phyloP scores from a whole-genome alignment of 257 asterid genomes.

The Gentiana straminea region DNA sequence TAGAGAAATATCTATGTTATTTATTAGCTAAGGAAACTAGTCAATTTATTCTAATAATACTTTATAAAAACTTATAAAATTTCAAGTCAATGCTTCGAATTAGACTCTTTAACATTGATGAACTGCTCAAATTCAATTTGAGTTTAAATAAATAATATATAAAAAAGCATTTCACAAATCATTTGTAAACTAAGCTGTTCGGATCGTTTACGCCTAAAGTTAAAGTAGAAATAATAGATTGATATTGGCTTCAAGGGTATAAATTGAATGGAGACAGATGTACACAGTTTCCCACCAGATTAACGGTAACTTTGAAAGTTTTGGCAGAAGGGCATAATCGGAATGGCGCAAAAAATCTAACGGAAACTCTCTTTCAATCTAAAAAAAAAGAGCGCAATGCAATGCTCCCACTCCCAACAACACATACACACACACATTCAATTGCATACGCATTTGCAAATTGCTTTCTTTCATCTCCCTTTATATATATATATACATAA shows the following conservation, averaged over 20 bases:
- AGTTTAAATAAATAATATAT: neutral
- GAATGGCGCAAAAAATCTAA: conserved; percentile 13
- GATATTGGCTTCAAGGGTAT: neutral
- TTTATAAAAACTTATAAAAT: too few species aligned
- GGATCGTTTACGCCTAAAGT: neutral
- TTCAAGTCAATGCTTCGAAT: too few species aligned
- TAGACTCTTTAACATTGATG: neutral
- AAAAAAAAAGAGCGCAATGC: conserved; percentile 7
- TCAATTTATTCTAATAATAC: too few species aligned
- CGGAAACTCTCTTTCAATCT: conserved; percentile 41
- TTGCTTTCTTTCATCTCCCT: conserved; percentile 16
- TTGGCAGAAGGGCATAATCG: conserved; percentile 67
- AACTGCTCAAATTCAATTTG: neutral
- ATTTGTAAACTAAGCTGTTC: neutral
- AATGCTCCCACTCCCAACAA: conserved; percentile 2
- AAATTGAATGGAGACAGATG: conserved; percentile 15
- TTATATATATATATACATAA: conserved; percentile 23
- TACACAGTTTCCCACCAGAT: conserved; percentile 22
- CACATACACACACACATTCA: neutral
- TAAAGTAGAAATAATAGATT: neutral
- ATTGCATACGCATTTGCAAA: conserved; percentile 11
- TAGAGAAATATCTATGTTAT: too few species aligned
- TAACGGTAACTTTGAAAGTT: conserved; percentile 71
- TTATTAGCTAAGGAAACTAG: too few species aligned
- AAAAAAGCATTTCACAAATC: neutral